Percentiles rank a stretch among this genome's conserved stretches.
Conservation (phyloP, 305 asterid genomes). For the Fraxinus sp. region DNA sequence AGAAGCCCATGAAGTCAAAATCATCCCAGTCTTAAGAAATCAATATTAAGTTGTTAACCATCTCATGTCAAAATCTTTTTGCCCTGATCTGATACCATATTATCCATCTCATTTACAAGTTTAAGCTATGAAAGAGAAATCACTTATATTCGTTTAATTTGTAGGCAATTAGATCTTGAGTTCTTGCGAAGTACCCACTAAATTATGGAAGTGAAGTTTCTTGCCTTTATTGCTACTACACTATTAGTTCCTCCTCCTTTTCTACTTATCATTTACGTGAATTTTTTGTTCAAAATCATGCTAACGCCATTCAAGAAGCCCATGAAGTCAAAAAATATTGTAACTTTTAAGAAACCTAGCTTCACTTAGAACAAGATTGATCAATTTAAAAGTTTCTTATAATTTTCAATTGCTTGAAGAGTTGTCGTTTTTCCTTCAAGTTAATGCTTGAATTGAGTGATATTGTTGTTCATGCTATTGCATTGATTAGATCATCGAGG, state of each 20-base stretch:
- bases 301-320: neutral
- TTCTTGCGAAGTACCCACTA: neutral
- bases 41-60: neutral
- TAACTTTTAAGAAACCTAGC: neutral
- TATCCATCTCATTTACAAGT: neutral
- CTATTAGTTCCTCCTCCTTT: neutral
- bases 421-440: neutral
- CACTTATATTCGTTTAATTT: neutral
- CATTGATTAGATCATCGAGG: neutral
- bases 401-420: neutral
- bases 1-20: neutral
- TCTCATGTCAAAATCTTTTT: neutral
- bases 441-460: neutral
- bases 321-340: neutral
- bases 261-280: neutral
- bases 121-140: neutral
- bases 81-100: neutral
- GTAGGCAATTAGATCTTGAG: neutral
- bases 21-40: neutral
- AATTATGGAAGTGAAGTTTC: neutral
- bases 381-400: neutral
- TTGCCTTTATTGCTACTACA: neutral
- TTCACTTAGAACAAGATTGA: neutral
- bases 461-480: neutral
- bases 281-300: neutral